phyloP scores from a whole-genome alignment of 1,139 yeast species.

The Geotrichum macrosporum region DNA sequence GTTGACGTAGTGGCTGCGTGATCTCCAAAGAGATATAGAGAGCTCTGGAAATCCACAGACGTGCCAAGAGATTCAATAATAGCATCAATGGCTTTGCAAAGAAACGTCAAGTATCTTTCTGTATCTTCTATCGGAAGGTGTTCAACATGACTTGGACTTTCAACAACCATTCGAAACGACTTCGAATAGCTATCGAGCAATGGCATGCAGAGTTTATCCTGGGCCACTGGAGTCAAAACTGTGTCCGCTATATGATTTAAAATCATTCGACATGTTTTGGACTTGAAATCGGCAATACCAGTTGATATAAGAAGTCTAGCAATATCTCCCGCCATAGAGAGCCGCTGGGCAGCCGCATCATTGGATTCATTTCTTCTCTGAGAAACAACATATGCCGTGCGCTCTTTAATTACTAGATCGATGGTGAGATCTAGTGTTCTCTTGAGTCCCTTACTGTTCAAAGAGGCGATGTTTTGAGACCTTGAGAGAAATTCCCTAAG shows the following conservation, averaged over 20 bases:
- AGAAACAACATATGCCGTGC: constrained; percentile 9
- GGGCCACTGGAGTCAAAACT: constrained; percentile 10
- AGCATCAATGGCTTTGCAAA: constrained; percentile 15
- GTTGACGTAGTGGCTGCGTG: constrained; percentile 1
- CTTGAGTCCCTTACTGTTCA: constrained; percentile 6
- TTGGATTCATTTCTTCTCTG: constrained; percentile 7
- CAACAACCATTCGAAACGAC: constrained; percentile 13
- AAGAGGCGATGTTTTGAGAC: constrained; percentile 7
- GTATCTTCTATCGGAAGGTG: constrained; percentile 8
- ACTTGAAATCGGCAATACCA: constrained; percentile 10
- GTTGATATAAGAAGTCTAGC: constrained; percentile 7
- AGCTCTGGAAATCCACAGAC: constrained; percentile 1
- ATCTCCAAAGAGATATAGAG: constrained; percentile 11
- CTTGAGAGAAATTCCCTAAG: constrained; percentile 12
- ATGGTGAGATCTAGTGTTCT: constrained; percentile 6
- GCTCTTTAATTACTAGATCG: constrained; percentile 12
- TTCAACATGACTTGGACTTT: constrained; percentile 14
- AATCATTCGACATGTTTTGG: constrained; percentile 8
- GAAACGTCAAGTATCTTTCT: constrained; percentile 5
- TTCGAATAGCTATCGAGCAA: constrained; percentile 14
- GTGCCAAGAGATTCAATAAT: constrained; percentile 10
- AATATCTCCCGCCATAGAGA: constrained; percentile 12
- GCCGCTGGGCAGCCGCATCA: constrained; percentile 13
- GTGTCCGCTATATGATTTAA: constrained; percentile 13
- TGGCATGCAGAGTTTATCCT: constrained; percentile 16